A percentile compares a stretch with the other conserved stretches of the same genome.
phyloP scores from a whole-genome alignment of 2,329 filamentous ascomycete species.

The Venturia effusa region DNA sequence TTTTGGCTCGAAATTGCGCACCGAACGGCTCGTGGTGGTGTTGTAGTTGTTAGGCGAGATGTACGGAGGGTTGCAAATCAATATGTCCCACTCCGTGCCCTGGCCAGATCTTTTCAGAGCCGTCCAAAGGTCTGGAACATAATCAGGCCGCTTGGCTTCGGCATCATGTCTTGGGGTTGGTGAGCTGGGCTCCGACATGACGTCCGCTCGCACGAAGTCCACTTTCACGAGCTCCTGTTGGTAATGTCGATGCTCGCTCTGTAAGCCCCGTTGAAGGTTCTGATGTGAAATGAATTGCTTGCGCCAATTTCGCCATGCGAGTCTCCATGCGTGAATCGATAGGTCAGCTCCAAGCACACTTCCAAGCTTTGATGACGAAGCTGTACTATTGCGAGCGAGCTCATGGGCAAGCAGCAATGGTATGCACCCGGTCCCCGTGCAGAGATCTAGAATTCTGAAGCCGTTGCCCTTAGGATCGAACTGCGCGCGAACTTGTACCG shows the following conservation, averaged over 20 bases:
- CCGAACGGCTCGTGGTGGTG: constrained; percentile 56
- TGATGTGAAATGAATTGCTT: constrained; percentile 17
- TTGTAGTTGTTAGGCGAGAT: constrained; percentile 56
- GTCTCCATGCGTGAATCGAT: constrained; percentile 49
- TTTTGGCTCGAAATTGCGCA: constrained; percentile 70
- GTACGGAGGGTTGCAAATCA: constrained; percentile 88
- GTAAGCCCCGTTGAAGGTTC: background rate
- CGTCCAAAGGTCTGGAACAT: background rate
- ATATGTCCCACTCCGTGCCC: constrained; percentile 42
- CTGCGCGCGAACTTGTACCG: background rate
- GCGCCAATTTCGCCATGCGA: constrained; percentile 54
- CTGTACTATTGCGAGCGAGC: background rate
- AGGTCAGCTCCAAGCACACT: constrained; percentile 63
- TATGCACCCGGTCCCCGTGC: constrained; percentile 87
- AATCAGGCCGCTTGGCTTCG: background rate
- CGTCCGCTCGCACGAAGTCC: constrained; percentile 24
- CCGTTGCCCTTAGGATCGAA: constrained; percentile 4
- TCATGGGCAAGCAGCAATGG: constrained; percentile 37
- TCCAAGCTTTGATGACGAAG: constrained; percentile 23
- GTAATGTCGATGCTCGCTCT: background rate
- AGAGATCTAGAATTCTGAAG: constrained; percentile 68
- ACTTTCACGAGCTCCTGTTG: constrained; percentile 7
- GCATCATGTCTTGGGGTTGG: background rate
- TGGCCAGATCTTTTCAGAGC: background rate
- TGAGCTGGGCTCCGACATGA: constrained; percentile 16